A percentile compares a stretch with the other conserved stretches of the same genome.
phyloP scores from a whole-genome alignment of 2,329 filamentous ascomycete genomes.

The Westerdykella aurantiaca region DNA sequence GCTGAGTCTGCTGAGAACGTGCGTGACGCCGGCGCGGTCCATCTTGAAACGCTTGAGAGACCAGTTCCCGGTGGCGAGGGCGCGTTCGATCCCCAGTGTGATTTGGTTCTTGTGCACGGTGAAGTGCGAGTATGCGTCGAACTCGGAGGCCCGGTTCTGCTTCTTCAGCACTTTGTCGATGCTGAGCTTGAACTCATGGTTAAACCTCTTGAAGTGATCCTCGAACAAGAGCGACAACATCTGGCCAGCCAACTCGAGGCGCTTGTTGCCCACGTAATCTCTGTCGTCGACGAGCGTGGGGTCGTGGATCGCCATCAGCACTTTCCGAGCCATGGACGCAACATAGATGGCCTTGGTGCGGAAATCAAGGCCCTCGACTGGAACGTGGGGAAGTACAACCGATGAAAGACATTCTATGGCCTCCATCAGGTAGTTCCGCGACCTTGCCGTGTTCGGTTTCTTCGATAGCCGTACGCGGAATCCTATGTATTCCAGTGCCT shows the following conservation, averaged over 20 bases:
- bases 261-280: slow-evolving; percentile 97
- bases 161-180: slow-evolving; percentile 97
- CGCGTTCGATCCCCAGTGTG: slow-evolving; percentile 87
- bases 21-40: slow-evolving; percentile 94
- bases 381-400: slow-evolving; percentile 90
- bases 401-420: slow-evolving; percentile 88
- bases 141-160: slow-evolving; percentile 78
- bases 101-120: slow-evolving; percentile 81
- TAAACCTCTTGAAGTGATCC: slow-evolving; percentile 95
- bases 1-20: slow-evolving; percentile 89
- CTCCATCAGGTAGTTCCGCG: slow-evolving; percentile 78
- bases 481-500: slow-evolving; percentile 90
- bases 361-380: slow-evolving; percentile 86
- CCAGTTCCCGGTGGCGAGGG: slow-evolving; percentile 97
- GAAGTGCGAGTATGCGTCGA: slow-evolving; percentile 82
- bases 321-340: slow-evolving; percentile 93
- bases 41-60: slow-evolving; percentile 97
- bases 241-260: slow-evolving; percentile 89
- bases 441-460: slow-evolving; percentile 50
- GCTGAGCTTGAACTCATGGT: slow-evolving; percentile 78
- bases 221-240: slow-evolving; percentile 91
- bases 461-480: slow-evolving; percentile 73
- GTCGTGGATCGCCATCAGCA: slow-evolving; percentile 89
- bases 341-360: slow-evolving; percentile 96
- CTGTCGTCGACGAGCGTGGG: slow-evolving; percentile 86